phyloP scores from a whole-genome alignment of 2,329 filamentous ascomycete species.

The Fusarium neocosmosporiellum region DNA sequence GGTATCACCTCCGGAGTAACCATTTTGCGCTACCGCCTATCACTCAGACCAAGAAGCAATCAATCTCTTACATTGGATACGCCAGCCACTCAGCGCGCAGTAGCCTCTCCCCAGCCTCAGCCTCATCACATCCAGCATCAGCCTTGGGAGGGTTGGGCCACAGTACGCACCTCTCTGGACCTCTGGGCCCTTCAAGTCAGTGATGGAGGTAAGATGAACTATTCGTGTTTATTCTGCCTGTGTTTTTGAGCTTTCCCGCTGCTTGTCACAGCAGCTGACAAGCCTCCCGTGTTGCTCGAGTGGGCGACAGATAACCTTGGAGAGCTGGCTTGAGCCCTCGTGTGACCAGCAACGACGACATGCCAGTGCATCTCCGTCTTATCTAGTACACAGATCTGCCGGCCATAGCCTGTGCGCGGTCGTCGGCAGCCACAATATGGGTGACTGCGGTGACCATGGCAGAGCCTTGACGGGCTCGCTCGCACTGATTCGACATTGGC shows the following conservation, averaged over 20 bases:
- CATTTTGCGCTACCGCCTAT: not conserved
- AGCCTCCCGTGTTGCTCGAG: constrained; percentile 1
- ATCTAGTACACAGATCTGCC: constrained; percentile 5
- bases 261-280: not conserved
- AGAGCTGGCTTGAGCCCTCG: constrained; percentile 23
- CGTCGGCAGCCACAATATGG: constrained; percentile 21
- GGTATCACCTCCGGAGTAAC: not conserved
- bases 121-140: constrained; percentile 11
- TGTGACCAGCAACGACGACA: constrained; percentile 23
- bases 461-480: constrained; percentile 5
- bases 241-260: not conserved
- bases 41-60: not conserved
- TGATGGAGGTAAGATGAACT: constrained; percentile 34
- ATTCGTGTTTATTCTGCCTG: constrained; percentile 2
- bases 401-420: not conserved
- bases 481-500: constrained; percentile 26
- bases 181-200: not conserved
- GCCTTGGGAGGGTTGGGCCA: constrained; percentile 23
- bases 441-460: constrained; percentile 4
- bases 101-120: not conserved
- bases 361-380: not conserved
- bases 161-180: constrained; percentile 5
- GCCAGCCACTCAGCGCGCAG: constrained; percentile 17
- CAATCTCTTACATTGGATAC: constrained; percentile 12
- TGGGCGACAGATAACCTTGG: constrained; percentile 1